Conservation (phyloP, 1,139 yeast species). For the Yamadazyma membranifaciens region DNA sequence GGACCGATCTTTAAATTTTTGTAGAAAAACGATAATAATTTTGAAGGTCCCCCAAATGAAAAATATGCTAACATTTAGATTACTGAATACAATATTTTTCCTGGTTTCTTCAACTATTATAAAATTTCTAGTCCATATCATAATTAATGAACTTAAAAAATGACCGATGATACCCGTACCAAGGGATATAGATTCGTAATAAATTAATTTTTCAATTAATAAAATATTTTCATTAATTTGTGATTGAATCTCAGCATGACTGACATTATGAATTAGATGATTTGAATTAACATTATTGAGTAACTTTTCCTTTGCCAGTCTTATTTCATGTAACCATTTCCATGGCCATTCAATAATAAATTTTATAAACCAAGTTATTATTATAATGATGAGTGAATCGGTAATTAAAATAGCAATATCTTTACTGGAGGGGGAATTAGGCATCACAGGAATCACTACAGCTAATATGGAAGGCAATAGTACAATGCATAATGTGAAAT, state of each 20-base stretch:
- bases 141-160: conserved; percentile 22
- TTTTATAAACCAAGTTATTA: conserved; percentile 28
- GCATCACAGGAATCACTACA: conserved; percentile 14
- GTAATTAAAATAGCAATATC: conserved; percentile 22
- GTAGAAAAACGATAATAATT: conserved; percentile 12
- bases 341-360: conserved; percentile 37
- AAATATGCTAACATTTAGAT: conserved; percentile 30
- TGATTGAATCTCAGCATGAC: conserved; percentile 4
- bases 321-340: conserved; percentile 29
- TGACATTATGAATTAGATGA: conserved; percentile 6
- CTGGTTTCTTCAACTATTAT: conserved; percentile 29
- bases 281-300: conserved; percentile 19
- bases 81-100: conserved; percentile 29
- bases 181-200: conserved; percentile 24
- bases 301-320: conserved; percentile 19
- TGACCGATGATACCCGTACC: conserved; percentile 24
- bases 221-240: conserved; percentile 12
- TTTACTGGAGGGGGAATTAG: conserved; percentile 10
- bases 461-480: conserved; percentile 16
- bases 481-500: conserved; percentile 10
- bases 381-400: conserved; percentile 26
- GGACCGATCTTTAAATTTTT: conserved; percentile 5
- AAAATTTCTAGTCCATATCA: conserved; percentile 26
- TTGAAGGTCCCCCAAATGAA: conserved; percentile 30
- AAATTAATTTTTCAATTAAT: conserved; percentile 16